A percentile compares a stretch with the other conserved stretches of the same genome.
Conservation (phyloP, 2,329 filamentous ascomycete genomes). For the Epichloe scottii region DNA sequence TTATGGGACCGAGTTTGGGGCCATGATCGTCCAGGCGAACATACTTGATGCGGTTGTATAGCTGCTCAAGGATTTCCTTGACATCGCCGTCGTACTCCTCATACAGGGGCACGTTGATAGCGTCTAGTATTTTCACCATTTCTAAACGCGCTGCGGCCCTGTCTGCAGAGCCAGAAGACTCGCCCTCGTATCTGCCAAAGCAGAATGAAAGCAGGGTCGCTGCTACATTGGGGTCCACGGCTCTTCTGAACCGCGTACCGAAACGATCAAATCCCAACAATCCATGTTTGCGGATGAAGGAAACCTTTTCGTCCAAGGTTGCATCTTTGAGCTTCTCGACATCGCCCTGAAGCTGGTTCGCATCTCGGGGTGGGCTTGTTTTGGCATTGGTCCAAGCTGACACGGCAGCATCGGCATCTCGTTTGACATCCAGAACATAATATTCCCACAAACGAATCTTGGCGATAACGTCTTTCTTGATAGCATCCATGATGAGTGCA, state of each 20-base stretch:
- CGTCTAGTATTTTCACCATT: slow-evolving; percentile 57
- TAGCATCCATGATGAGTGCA: slow-evolving; percentile 65
- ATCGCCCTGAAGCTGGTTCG: slow-evolving; percentile 17
- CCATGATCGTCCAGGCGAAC: slow-evolving; percentile 85
- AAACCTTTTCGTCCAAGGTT: slow-evolving; percentile 37
- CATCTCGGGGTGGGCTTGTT: slow-evolving; percentile 38
- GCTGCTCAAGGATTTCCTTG: slow-evolving; percentile 72
- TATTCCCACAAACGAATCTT: slow-evolving; percentile 83
- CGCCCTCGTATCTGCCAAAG: slow-evolving; percentile 49
- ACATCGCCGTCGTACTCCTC: slow-evolving; percentile 81
- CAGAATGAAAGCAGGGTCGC: slow-evolving; percentile 38
- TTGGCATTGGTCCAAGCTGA: slow-evolving; percentile 58
- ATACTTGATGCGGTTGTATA: slow-evolving; percentile 93
- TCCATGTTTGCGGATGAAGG: slow-evolving; percentile 56
- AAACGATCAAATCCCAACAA: slow-evolving; percentile 61
- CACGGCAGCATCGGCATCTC: slow-evolving; percentile 54
- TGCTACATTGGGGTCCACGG: slow-evolving; percentile 54
- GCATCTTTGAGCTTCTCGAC: slow-evolving; percentile 36
- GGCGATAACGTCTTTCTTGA: slow-evolving; percentile 70
- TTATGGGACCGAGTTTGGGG: slow-evolving; percentile 73
- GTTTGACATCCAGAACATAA: slow-evolving; percentile 71
- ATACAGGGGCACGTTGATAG: slow-evolving; percentile 80
- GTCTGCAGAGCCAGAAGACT: slow-evolving; percentile 30
- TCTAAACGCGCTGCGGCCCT: slow-evolving; percentile 38
- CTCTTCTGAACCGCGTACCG: slow-evolving; percentile 66